A percentile compares a stretch with the other conserved stretches of the same genome.
These are phyloP conservation scores for Rhizodiscina lignyota DNA, from an alignment of 495 filamentous ascomycete species.

Conservation along the genomic window DNA sequence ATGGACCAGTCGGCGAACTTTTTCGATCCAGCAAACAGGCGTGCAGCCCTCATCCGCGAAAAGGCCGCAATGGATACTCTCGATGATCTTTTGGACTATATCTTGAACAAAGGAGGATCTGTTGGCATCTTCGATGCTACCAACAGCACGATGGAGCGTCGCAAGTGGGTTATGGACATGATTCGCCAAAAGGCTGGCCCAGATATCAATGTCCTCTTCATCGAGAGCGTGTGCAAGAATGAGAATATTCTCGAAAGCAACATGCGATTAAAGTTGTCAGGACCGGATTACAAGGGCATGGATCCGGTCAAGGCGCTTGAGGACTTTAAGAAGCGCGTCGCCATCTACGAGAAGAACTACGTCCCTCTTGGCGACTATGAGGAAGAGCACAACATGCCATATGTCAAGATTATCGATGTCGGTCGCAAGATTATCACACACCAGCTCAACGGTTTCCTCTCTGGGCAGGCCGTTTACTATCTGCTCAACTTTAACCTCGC, in stretches of 20 bases:
- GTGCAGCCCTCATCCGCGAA: constrained; percentile 69
- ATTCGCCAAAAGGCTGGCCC: constrained; percentile 73
- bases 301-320: constrained; percentile 67
- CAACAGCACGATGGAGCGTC: constrained; percentile 78
- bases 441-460: constrained; percentile 79
- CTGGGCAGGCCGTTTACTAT: constrained; percentile 80
- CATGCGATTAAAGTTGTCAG: constrained; percentile 94
- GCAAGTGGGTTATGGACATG: constrained; percentile 66
- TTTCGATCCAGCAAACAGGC: constrained; percentile 81
- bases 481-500: constrained; percentile 91
- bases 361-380: constrained; percentile 83
- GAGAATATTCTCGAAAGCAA: constrained; percentile 75
- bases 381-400: constrained; percentile 75
- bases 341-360: constrained; percentile 84
- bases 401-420: constrained; percentile 95
- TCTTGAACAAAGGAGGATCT: constrained; percentile 64
- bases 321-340: constrained; percentile 90
- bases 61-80: constrained; percentile 83
- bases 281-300: constrained; percentile 88
- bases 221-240: constrained; percentile 86
- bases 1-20: constrained; percentile 85
- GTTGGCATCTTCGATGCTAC: constrained; percentile 98
- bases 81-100: constrained; percentile 78
- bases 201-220: constrained; percentile 75
- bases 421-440: constrained; percentile 84